phyloP scores from a whole-genome alignment of 139 green algal genomes.

The Chlorella ohadii region DNA sequence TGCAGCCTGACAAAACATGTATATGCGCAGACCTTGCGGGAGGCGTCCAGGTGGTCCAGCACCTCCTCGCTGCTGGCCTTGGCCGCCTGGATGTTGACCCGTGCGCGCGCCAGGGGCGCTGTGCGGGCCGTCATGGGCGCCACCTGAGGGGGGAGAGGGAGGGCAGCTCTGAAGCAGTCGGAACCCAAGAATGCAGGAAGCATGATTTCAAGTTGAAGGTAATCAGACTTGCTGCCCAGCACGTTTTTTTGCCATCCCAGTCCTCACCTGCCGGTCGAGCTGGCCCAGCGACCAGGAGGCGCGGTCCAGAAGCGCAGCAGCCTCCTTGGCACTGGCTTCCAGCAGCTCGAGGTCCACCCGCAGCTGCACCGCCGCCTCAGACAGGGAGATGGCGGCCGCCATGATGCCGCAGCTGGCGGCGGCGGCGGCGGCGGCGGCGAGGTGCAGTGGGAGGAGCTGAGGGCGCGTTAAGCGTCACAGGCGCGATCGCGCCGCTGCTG shows the following conservation, averaged over 20 bases:
- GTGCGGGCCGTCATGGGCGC: conserved; percentile 1
- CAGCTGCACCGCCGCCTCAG: not conserved
- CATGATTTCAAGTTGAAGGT: too few relatives aligned
- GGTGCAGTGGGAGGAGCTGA: too few relatives aligned
- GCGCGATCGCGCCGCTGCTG: not conserved
- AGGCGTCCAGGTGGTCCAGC: conserved; percentile 50
- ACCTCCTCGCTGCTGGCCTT: conserved; percentile 43
- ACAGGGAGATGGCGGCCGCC: not conserved
- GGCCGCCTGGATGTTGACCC: conserved; percentile 43
- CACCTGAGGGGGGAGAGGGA: too few relatives aligned
- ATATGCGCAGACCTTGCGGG: conserved; percentile 24
- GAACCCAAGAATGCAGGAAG: too few relatives aligned
- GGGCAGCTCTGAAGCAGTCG: too few relatives aligned
- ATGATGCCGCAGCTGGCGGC: not conserved
- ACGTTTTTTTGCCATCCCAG: too few relatives aligned
- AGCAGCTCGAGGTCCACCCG: conserved; percentile 6
- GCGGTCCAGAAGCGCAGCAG: not conserved
- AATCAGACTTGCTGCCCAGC: too few relatives aligned
- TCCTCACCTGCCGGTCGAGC: conserved; percentile 9
- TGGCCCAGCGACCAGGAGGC: conserved; percentile 14
- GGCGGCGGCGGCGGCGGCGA: not conserved
- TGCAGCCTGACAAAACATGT: too few relatives aligned
- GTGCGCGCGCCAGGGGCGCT: not conserved
- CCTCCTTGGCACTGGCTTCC: conserved; percentile 6
- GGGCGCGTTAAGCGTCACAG: not conserved